Evolutionary conservation across 306 rosid species (phyloP), one percentile per base, ranked within the genome.

Genomic region (Cucurbita ficifolia): DNA sequence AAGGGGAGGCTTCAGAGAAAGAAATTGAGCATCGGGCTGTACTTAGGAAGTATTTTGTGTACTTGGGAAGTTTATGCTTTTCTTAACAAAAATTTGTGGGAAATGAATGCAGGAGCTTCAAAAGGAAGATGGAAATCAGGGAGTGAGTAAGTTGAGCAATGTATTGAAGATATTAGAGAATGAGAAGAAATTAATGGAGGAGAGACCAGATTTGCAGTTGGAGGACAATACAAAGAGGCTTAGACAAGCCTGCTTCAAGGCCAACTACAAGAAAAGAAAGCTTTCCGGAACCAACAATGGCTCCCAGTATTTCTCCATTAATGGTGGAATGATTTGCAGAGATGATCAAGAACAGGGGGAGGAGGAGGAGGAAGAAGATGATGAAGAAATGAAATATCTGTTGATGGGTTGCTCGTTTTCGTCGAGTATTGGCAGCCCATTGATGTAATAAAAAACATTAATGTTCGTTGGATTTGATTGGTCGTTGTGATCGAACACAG

Each of bases 181-280:
- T 75, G 99, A 94, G 22, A 91, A 75, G 97, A 88, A 76, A 74
- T 8, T 86, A 19, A 22, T 94, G 85, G 97, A 91, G 78, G 96
- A 89, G 56, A 75, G 77, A 70, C 99, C 97, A 0, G 97, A 94
- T 73, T 59, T 84, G 75, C 81, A 91, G 16, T 81, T 94, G 0
- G 87, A 85, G 38, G 83, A 81, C 29, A 64, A 73, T 17, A 94
- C 97, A 2, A 94, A 89, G 72, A 82, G 88, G 72, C 89, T 91
- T 17, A 85, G 99, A 22, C 99, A 94, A 48, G 96, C 92, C 0
- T 91, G 99, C 39, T 94, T 94, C 24, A 94, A 94, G 78, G 92
- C 95, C 1, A 94, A 91, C 19, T 91, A 94, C 80, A 94, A 94
- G 88, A 91, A 89, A 77, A 89, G 95, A 73, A 91, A 70, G 85